Base-by-base conservation (phyloP, 352 stramenopile genomes). In the Globisporangium barbulae region DNA sequence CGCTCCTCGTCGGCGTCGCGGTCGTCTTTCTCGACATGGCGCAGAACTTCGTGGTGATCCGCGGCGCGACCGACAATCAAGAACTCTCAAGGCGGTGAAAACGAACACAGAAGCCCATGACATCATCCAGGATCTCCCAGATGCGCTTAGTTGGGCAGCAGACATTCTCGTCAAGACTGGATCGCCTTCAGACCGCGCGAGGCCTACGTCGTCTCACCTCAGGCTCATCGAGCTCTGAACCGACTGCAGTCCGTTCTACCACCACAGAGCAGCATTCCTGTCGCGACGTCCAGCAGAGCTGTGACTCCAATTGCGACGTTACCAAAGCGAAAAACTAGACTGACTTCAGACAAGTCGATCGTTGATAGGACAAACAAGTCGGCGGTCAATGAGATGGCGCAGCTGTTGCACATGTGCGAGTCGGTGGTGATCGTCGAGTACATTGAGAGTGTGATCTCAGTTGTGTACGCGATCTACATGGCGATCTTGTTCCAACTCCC, bases 361-460 rank as follows among this genome's bases (percentile, higher is more conserved):
- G 25, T 28, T 28, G 25, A 28, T 28, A 28, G 25, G 25, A 28
- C 25, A 28, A 28, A 28, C 25, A 28, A 28, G 25, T 1, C 25
- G 25, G 25, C 25, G 25, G 25, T 58, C 52, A 31, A 3, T 1
- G 31, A 58, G 2, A 45, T 19, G 1, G 7, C 22, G 52, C 19
- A 2, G 44, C 53, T 71, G 4, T 42, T 77, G 19, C 70, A 62
- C 31, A 60, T 48, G 42, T 62, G 54, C 2, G 67, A 77, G 39
- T 69, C 73, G 13, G 67, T 72, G 12, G 48, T 66, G 5, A 56
- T 72, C 2, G 37, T 77, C 12, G 70, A 72, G 52, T 72, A 74
- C 49, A 59, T 77, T 21, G 68, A 77, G 39, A 67, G 45, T n/a
- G 55, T 74, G 13, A 64, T 74, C 13, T 67, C 70, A 21, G 48